Evolutionary conservation across 768 basidiomycete genomes (phyloP), one percentile per base, ranked within the genome.

Genomic region (Collybia nuda): DNA sequence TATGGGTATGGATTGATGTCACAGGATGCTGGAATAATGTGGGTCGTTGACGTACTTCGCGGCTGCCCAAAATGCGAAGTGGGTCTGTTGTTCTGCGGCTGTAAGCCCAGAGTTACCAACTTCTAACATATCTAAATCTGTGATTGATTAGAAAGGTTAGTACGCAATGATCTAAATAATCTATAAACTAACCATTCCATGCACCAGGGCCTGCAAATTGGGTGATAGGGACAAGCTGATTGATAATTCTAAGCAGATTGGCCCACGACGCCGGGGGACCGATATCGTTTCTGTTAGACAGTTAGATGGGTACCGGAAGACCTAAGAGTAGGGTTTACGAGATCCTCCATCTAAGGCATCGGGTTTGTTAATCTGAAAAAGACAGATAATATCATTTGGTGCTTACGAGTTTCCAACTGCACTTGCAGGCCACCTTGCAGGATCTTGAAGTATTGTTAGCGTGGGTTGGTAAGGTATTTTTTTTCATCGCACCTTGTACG

Each of bases 11-110:
- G 43, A 11, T 28, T 12, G 19, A 39, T n/a, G 19, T 9, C 11
- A 22, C 15, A 43, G 22, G 29, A 23, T 40, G 18, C 18, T 18
- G 11, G 23, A 41, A 21, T 15, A 45, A 23, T 32, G 32, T 18
- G 17, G 14, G 2, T 40, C 6, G 7, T 37, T 5, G 28, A 56
- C 60, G 23, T 37, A 74, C 71, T 81, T 81, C 7, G 69, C 69
- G 15, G 79, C 74, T 3, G 78, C 77, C 79, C 79, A 82, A 43
- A 81, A 76, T 1, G 74, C 72, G 40, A 81, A 79, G 51, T 82
- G 73, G 5, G 70, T 72, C 45, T 76, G 68, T 46, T 76, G 74
- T 44, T 79, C 76, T 2, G 61, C 65, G 11, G 54, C 51, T 0
- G 76, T 75, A 28, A 80, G 48, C 3, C 74, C 75, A 3, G 58